Evolutionary conservation across 495 filamentous ascomycete species (phyloP).

Genomic region (Lasiosphaeria hispida): DNA sequence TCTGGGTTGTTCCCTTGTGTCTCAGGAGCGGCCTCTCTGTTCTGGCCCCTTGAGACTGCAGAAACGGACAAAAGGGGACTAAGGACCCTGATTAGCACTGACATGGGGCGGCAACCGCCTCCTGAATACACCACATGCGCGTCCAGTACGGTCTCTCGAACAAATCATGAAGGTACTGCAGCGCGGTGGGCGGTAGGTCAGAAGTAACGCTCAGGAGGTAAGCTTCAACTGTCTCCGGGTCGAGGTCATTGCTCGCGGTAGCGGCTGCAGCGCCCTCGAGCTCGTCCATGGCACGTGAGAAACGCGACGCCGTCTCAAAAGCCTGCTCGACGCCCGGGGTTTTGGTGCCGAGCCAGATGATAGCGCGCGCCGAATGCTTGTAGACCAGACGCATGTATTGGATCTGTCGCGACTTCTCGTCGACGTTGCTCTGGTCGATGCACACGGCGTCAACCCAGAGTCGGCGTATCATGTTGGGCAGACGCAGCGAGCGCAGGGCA

Average conservation of each 20-base stretch:
- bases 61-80: too few species aligned
- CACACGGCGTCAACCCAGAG: too few species aligned
- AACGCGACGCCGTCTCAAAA: not conserved
- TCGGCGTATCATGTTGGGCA: too few species aligned
- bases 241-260: not conserved
- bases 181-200: not conserved
- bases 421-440: too few species aligned
- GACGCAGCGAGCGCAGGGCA: too few species aligned
- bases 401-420: too few species aligned
- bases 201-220: not conserved
- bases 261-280: not conserved
- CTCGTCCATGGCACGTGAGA: not conserved
- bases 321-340: conserved; percentile 1
- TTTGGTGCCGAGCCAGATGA: not conserved
- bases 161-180: not conserved
- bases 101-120: not conserved
- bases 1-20: too few species aligned
- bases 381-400: too few species aligned
- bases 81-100: too few species aligned
- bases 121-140: not conserved
- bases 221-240: not conserved
- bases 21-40: too few species aligned
- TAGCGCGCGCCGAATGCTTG: not conserved
- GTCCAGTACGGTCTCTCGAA: conserved; percentile 7
- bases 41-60: too few species aligned